Base-by-base conservation (phyloP, 345 rosid genomes). In the Gossypium ekmanianum region DNA sequence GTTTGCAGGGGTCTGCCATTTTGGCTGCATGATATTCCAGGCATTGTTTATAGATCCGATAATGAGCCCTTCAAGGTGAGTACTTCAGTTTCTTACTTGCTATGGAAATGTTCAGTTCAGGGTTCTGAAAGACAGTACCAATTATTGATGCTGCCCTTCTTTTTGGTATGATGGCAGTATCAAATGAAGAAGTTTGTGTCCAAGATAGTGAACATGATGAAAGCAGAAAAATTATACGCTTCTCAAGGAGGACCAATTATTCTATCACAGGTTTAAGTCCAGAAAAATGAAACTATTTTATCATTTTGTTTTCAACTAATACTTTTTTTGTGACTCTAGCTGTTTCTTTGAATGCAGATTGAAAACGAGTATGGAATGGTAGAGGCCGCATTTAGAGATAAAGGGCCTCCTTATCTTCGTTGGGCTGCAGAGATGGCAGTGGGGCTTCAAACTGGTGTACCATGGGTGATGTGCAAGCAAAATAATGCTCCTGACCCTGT, bases 401-500 rank as follows among this genome's bases (percentile, higher is more conserved):
- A 81, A 48, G 98, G 98, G 54, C 84, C 80, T 48, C 45, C 85
- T 18, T 94, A 94, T 52, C 83, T 92, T 17, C 81, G 76, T 9
- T 94, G 98, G 98, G 91, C 96, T 13, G 96, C 93, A 44, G 58
- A 80, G 62, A 67, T 92, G 91, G 92, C 93, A 2, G 91, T 86
- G 55, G 91, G 85, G 20, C 90, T 92, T 67, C 79, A 88, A 3
- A 89, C 96, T 17, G 94, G 96, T 14, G 93, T 92, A 11, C 98
- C 98, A 9, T 94, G 98, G 96, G 87, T 85, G 68, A 93, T 93
- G 97, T 90, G 98, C 85, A 92, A 89, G 87, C 96, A 94, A 82
- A 74, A 83, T 55, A 89, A 94, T 81, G 97, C 96, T 75, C 95
- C 94, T 66, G 90, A 90, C 76, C 96, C 96, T 11, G 83, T 94